Percentiles rank a stretch among this genome's conserved stretches.
Evolutionary conservation across 257 asterid genomes (phyloP).

Genomic region (Rubia yunnanensis): DNA sequence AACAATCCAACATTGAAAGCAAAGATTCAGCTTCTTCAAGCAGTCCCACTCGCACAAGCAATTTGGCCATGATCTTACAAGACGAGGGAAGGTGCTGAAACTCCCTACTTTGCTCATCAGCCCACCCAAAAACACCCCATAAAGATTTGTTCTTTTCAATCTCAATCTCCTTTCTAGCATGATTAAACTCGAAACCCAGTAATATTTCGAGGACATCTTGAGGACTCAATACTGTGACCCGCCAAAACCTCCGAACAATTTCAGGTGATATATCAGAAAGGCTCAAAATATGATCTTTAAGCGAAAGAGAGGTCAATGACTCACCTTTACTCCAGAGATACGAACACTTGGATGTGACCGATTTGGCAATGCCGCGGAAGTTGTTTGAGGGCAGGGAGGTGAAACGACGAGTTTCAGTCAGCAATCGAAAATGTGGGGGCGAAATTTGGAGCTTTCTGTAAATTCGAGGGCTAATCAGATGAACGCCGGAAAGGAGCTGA

Average conservation of each 20-base stretch:
- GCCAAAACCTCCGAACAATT: slow-evolving; percentile 58
- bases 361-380: slow-evolving; percentile 30
- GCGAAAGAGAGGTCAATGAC: slow-evolving; percentile 19
- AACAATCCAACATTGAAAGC: slow-evolving; percentile 62
- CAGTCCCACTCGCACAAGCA: slow-evolving; percentile 56
- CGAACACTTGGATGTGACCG: slow-evolving; percentile 31
- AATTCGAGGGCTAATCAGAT: slow-evolving; percentile 7
- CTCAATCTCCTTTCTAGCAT: slow-evolving; percentile 35
- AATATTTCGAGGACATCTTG: slow-evolving; percentile 64
- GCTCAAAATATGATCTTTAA: slow-evolving; percentile 42
- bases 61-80: slow-evolving; percentile 61
- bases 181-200: slow-evolving; percentile 40
- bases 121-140: slow-evolving; percentile 69
- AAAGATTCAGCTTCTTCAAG: slow-evolving; percentile 51
- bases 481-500: slow-evolving; percentile 14
- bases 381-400: slow-evolving; percentile 15
- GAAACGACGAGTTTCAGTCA: slow-evolving; percentile 3
- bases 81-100: slow-evolving; percentile 53
- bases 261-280: slow-evolving; percentile 54
- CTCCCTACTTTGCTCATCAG: slow-evolving; percentile 33
- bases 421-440: slow-evolving; percentile 11
- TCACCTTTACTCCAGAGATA: slow-evolving; percentile 27
- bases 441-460: slow-evolving; percentile 20
- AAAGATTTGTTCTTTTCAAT: slow-evolving; percentile 49
- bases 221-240: slow-evolving; percentile 51